phyloP scores from a whole-genome alignment of 2,329 filamentous ascomycete genomes.

The Neopestalotiopsis sp. region DNA sequence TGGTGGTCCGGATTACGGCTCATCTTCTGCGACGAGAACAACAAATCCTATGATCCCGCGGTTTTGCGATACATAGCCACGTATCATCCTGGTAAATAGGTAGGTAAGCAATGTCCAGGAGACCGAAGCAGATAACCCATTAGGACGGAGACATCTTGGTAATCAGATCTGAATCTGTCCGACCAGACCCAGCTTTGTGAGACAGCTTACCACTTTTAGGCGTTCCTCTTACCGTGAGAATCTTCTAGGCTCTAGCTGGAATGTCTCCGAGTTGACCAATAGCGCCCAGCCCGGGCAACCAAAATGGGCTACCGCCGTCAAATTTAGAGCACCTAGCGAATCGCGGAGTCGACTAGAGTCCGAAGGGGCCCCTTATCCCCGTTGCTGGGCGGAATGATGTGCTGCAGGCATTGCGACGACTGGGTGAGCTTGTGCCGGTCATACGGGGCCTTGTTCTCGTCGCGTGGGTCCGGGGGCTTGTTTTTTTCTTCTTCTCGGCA shows the following conservation, averaged over 20 bases:
- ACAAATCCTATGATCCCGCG: too few species aligned
- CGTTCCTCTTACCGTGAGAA: background rate
- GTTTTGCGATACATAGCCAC: too few species aligned
- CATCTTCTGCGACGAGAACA: too few species aligned
- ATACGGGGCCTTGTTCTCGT: background rate
- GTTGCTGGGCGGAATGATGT: background rate
- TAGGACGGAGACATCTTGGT: conserved; percentile 2
- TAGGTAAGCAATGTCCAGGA: too few species aligned
- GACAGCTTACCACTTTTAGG: background rate
- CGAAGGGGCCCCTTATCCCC: conserved; percentile 6
- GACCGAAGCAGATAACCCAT: background rate
- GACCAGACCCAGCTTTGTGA: background rate
- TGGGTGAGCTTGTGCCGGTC: background rate
- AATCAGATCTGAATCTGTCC: conserved; percentile 9
- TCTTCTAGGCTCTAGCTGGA: background rate
- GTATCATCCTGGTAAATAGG: too few species aligned
- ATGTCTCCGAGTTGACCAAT: conserved; percentile 6
- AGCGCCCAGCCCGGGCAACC: background rate
- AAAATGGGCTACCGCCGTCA: background rate
- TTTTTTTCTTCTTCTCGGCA: background rate
- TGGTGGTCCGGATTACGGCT: too few species aligned
- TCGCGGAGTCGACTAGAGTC: conserved; percentile 2
- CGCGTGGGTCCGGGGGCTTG: background rate
- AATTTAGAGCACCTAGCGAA: background rate
- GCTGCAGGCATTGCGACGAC: conserved; percentile 9